A percentile compares a stretch with the other conserved stretches of the same genome.
phyloP scores from a whole-genome alignment of 192 early-diverging fungal genomes.

The Coemansia sp. region DNA sequence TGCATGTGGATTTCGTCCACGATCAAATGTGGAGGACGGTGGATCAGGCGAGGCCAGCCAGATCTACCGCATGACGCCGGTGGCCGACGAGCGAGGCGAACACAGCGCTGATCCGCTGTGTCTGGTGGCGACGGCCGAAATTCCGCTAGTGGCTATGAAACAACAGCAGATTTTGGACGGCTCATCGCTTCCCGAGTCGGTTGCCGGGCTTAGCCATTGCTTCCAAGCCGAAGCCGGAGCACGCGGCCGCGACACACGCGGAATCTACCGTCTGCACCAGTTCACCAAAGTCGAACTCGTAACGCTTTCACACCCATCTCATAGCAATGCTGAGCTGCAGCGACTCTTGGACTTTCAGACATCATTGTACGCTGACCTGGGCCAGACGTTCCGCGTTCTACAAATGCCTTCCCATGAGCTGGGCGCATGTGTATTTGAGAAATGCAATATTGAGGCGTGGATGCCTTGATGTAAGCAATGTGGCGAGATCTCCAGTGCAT shows the following conservation, averaged over 20 bases:
- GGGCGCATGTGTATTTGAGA: constrained; percentile 85
- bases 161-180: constrained; percentile 60
- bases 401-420: constrained; percentile 93
- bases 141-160: constrained; percentile 84
- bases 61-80: constrained; percentile 69
- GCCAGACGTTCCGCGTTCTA: constrained; percentile 70
- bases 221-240: constrained; percentile 88
- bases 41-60: constrained; percentile 65
- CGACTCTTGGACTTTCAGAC: constrained; percentile 74
- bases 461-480: constrained; percentile 79
- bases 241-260: constrained; percentile 75
- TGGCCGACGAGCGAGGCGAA: constrained; percentile 30
- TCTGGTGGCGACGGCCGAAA: constrained; percentile 86
- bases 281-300: constrained; percentile 95
- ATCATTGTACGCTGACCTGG: constrained; percentile 70
- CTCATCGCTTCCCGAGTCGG: constrained; percentile 60
- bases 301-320: constrained; percentile 60
- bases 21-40: constrained; percentile 31
- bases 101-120: constrained; percentile 58
- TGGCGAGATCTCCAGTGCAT: constrained; percentile 79
- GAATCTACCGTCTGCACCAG: constrained; percentile 89
- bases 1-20: constrained; percentile 87
- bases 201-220: constrained; percentile 80
- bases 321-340: constrained; percentile 66
- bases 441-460: constrained; percentile 95